These are phyloP conservation scores for Aspergillus pseudoterreus DNA, from an alignment of 2,329 filamentous ascomycete species.

Conservation along the genomic window DNA sequence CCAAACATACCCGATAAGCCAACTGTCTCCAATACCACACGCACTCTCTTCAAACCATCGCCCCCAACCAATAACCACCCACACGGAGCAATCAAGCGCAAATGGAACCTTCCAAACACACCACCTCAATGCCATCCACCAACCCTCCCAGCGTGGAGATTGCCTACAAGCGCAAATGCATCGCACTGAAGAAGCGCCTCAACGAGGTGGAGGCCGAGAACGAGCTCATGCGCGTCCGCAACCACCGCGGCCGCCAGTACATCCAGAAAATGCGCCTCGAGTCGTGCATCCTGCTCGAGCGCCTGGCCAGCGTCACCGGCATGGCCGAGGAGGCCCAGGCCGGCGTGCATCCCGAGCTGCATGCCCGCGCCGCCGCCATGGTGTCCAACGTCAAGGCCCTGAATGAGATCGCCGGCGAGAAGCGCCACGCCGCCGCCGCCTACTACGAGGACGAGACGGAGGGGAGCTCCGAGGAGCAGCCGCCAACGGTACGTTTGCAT, in stretches of 20 bases:
- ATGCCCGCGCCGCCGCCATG: conserved; percentile 32
- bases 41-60: not conserved
- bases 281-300: conserved; percentile 42
- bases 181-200: conserved; percentile 86
- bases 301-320: conserved; percentile 37
- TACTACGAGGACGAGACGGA: conserved; percentile 42
- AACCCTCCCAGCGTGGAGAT: conserved; percentile 88
- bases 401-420: conserved; percentile 20
- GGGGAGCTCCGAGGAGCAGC: conserved; percentile 43
- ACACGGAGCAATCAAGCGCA: conserved; percentile 3
- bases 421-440: conserved; percentile 20
- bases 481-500: conserved; percentile 33
- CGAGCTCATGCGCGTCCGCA: conserved; percentile 74
- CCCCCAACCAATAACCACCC: not conserved
- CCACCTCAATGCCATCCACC: conserved; percentile 29
- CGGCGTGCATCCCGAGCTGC: conserved; percentile 33
- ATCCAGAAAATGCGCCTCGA: conserved; percentile 84
- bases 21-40: too few relatives aligned
- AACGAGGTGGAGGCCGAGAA: conserved; percentile 91
- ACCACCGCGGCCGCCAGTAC: conserved; percentile 74
- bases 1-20: not conserved
- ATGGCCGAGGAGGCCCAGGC: conserved; percentile 39
- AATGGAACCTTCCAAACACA: conserved; percentile 27
- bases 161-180: conserved; percentile 94
- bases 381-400: conserved; percentile 23